Evolutionary conservation across 345 rosid genomes (phyloP).

Genomic region (Punica granatum): DNA sequence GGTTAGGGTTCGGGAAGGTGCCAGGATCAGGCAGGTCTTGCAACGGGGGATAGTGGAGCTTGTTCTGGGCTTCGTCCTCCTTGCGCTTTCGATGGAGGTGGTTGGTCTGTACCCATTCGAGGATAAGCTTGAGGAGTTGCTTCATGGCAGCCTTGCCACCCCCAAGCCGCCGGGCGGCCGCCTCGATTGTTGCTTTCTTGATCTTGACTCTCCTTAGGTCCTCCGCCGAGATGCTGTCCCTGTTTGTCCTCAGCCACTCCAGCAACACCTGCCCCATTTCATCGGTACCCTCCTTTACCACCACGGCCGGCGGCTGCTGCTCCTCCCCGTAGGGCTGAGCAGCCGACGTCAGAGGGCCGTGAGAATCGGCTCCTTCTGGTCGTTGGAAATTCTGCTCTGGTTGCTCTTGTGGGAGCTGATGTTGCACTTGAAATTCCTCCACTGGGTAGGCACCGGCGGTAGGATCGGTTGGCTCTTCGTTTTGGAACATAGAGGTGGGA

Average conservation of each 20-base stretch:
- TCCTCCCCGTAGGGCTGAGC: constrained; percentile 11
- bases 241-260: constrained; percentile 85
- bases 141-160: constrained; percentile 95
- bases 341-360: neutral
- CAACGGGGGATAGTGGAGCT: constrained; percentile 9
- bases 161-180: constrained; percentile 76
- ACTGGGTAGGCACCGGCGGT: constrained; percentile 5
- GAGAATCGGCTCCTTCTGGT: neutral
- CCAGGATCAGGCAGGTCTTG: constrained; percentile 31
- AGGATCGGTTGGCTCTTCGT: constrained; percentile 22
- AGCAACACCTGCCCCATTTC: constrained; percentile 76
- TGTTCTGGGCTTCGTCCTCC: constrained; percentile 19
- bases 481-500: constrained; percentile 55
- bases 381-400: neutral
- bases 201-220: constrained; percentile 83
- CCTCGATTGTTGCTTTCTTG: constrained; percentile 88
- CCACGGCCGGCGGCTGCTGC: neutral
- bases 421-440: constrained; percentile 17
- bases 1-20: constrained; percentile 40
- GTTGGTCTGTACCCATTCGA: constrained; percentile 93
- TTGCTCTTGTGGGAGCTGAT: too few species aligned
- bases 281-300: constrained; percentile 23
- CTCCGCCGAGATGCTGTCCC: constrained; percentile 81
- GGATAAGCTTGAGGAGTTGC: constrained; percentile 81
- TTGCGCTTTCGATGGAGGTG: constrained; percentile 58